Conservation (phyloP, 2,329 filamentous ascomycete species). For the Gnomoniopsis smithogilvyi region DNA sequence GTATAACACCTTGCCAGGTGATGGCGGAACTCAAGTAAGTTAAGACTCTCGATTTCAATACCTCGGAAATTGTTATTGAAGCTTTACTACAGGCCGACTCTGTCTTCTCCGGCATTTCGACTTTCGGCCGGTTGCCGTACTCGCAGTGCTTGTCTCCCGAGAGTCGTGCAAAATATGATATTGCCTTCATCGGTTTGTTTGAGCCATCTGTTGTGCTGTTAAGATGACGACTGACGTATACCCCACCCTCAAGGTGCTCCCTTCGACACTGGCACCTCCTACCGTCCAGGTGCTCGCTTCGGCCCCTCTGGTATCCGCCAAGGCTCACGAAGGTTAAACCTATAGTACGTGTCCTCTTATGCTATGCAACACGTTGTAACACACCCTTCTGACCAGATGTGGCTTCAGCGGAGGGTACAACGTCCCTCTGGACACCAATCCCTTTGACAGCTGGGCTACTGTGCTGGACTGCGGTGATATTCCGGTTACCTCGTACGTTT, state of each 20-base stretch:
- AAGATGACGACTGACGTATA: neutral
- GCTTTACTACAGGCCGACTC: constrained; percentile 64
- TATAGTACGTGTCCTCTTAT: constrained; percentile 62
- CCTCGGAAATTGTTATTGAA: constrained; percentile 1
- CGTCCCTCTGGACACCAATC: constrained; percentile 74
- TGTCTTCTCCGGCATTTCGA: constrained; percentile 84
- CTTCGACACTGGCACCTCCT: constrained; percentile 84
- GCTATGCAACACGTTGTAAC: neutral
- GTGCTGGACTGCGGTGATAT: constrained; percentile 83
- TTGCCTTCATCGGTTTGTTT: constrained; percentile 72
- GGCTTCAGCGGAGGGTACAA: constrained; percentile 76
- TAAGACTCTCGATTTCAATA: neutral
- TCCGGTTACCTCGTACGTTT: constrained; percentile 72
- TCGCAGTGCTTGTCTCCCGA: constrained; percentile 67
- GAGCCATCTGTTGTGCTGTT: neutral
- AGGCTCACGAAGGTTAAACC: constrained; percentile 79
- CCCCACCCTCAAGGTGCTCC: constrained; percentile 57
- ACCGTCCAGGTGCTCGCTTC: constrained; percentile 79
- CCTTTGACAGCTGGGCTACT: constrained; percentile 77
- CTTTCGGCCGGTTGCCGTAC: constrained; percentile 78
- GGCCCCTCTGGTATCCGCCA: constrained; percentile 82
- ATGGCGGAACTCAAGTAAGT: constrained; percentile 75
- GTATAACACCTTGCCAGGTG: constrained; percentile 80
- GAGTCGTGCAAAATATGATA: constrained; percentile 71
- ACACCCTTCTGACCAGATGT: constrained; percentile 29